phyloP scores from a whole-genome alignment of 805 yeast genomes.

The Candida pseudofarinosa region DNA sequence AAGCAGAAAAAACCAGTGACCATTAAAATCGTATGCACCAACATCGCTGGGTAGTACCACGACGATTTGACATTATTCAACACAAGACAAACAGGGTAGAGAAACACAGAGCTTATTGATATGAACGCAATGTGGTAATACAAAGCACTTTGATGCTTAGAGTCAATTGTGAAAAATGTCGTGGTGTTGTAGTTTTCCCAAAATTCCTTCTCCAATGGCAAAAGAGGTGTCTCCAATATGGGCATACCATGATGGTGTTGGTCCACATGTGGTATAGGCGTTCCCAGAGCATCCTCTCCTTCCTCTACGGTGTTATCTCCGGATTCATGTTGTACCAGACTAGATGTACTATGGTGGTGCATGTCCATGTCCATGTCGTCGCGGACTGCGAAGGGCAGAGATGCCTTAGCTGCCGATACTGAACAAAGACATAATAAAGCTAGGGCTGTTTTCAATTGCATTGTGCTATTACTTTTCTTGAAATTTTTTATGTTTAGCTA shows the following conservation, averaged over 20 bases:
- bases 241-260: conserved; percentile 66
- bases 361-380: not conserved
- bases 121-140: conserved; percentile 50
- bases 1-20: conserved; percentile 51
- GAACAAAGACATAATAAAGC: not conserved
- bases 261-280: conserved; percentile 33
- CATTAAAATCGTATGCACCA: conserved; percentile 45
- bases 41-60: conserved; percentile 55
- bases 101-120: conserved; percentile 41
- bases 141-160: conserved; percentile 49
- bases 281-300: not conserved
- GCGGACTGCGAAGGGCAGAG: not conserved
- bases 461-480: too few species aligned
- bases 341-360: not conserved
- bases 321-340: not conserved
- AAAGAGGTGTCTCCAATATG: conserved; percentile 60
- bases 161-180: conserved; percentile 57
- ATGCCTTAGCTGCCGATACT: not conserved
- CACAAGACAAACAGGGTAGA: conserved; percentile 68
- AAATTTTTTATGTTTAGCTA: too few species aligned
- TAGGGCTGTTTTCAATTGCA: not conserved
- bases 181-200: conserved; percentile 82
- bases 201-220: conserved; percentile 66
- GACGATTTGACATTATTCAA: conserved; percentile 56
- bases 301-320: not conserved